These are phyloP conservation scores for Colletotrichum cereale DNA, from an alignment of 2,329 filamentous ascomycete genomes.

Conservation along the genomic window DNA sequence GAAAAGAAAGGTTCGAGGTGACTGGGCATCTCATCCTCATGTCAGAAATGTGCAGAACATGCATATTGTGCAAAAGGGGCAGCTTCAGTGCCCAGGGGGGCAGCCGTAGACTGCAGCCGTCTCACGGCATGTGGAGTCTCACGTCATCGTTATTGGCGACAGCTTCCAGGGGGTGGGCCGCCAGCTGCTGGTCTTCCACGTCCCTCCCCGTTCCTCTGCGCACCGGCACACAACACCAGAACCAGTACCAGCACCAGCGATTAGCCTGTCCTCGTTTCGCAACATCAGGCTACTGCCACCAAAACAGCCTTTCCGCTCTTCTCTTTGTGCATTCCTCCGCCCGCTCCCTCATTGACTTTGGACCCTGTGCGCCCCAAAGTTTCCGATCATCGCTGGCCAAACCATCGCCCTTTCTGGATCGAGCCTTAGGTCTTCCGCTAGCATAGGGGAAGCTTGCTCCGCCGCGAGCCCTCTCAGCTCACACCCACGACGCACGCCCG, in stretches of 20 bases:
- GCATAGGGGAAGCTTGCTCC: slow-evolving; percentile 19
- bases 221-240: not conserved
- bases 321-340: slow-evolving; percentile 28
- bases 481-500: slow-evolving; percentile 34
- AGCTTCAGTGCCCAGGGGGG: slow-evolving; percentile 12
- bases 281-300: slow-evolving; percentile 20
- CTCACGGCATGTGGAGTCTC: slow-evolving; percentile 30
- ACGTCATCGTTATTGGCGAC: slow-evolving; percentile 39
- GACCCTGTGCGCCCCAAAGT: slow-evolving; percentile 36
- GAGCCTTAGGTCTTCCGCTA: slow-evolving; percentile 27
- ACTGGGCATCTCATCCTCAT: not conserved
- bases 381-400: slow-evolving; percentile 28
- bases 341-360: slow-evolving; percentile 29
- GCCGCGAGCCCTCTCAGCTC: slow-evolving; percentile 8
- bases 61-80: slow-evolving; percentile 10
- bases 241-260: slow-evolving; percentile 13
- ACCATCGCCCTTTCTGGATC: slow-evolving; percentile 28
- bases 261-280: slow-evolving; percentile 32
- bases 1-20: not conserved
- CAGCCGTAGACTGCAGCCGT: slow-evolving; percentile 27
- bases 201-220: slow-evolving; percentile 7
- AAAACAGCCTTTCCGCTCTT: slow-evolving; percentile 27
- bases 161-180: slow-evolving; percentile 26
- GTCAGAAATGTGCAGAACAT: not conserved
- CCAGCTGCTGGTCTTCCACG: slow-evolving; percentile 22